phyloP scores from a whole-genome alignment of 805 yeast genomes.

The Ogataea nitratoaversa region DNA sequence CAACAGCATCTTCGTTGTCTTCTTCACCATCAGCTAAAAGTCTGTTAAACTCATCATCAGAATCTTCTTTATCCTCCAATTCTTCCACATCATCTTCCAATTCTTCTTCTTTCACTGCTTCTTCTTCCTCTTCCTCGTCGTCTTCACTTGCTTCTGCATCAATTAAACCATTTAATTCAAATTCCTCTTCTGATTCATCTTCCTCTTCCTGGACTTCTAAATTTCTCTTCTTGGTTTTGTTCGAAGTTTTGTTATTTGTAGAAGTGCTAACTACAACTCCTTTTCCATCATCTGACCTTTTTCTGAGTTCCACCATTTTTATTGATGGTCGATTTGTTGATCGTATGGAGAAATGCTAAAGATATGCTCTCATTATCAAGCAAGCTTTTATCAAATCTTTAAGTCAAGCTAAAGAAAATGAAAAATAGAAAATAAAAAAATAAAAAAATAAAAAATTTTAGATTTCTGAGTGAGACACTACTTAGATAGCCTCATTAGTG shows the following conservation, averaged over 20 bases:
- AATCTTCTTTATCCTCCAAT: conserved; percentile 39
- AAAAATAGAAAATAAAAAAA: too few relatives aligned
- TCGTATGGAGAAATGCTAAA: neutral
- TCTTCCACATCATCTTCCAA: conserved; percentile 22
- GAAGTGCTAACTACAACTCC: too few relatives aligned
- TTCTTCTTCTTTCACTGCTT: conserved; percentile 18
- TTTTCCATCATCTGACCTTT: neutral
- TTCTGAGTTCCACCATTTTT: neutral
- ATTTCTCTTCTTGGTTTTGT: conserved; percentile 7
- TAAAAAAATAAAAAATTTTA: too few relatives aligned
- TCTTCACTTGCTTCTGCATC: conserved; percentile 41
- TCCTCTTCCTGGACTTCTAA: conserved; percentile 19
- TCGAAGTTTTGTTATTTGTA: neutral
- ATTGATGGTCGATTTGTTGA: too few relatives aligned
- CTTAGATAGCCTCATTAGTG: neutral
- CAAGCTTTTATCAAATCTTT: neutral
- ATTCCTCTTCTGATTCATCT: conserved; percentile 17
- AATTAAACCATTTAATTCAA: conserved; percentile 33
- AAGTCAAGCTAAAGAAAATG: neutral
- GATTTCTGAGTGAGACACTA: neutral
- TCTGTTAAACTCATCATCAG: conserved; percentile 60
- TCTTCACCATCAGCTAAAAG: conserved; percentile 42
- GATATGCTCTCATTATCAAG: neutral
- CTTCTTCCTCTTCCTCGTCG: conserved; percentile 22
- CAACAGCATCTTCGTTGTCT: conserved; percentile 34